Percentiles rank a stretch among this genome's conserved stretches.
Conservation (phyloP, 2,329 filamentous ascomycete species). For the Aureobasidium namibiae region DNA sequence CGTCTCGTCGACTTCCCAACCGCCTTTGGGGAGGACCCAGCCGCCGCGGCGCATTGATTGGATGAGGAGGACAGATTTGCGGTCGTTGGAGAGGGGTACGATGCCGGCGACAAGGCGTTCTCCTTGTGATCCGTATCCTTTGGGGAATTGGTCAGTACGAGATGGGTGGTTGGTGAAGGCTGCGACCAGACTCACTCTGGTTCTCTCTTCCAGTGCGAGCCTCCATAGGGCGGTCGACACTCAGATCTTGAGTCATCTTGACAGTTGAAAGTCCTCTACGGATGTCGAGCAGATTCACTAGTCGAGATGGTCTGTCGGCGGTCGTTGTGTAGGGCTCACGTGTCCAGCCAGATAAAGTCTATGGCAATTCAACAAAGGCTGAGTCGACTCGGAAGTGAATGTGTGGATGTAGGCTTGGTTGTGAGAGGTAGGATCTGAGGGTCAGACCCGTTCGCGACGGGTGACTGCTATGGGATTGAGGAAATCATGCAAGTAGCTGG, state of each 20-base stretch:
- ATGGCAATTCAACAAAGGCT: constrained; percentile 15
- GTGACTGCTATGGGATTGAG: constrained; percentile 14
- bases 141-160: constrained; percentile 18
- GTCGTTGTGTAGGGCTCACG: background rate
- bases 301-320: background rate
- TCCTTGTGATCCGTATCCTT: constrained; percentile 86
- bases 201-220: constrained; percentile 70
- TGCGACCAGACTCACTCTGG: constrained; percentile 57
- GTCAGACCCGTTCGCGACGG: constrained; percentile 44
- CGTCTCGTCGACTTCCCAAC: constrained; percentile 94
- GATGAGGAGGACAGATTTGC: constrained; percentile 82
- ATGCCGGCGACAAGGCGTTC: constrained; percentile 93
- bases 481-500: background rate
- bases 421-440: constrained; percentile 19
- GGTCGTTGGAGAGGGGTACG: constrained; percentile 80
- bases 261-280: background rate
- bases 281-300: background rate
- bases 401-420: constrained; percentile 5
- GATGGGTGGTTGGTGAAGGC: background rate
- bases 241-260: constrained; percentile 36
- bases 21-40: constrained; percentile 96
- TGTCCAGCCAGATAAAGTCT: constrained; percentile 15
- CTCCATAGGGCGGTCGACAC: constrained; percentile 42
- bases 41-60: constrained; percentile 84
- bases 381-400: background rate